Conservation (phyloP, 169 alveolate genomes). For the Plasmodium fragile region DNA sequence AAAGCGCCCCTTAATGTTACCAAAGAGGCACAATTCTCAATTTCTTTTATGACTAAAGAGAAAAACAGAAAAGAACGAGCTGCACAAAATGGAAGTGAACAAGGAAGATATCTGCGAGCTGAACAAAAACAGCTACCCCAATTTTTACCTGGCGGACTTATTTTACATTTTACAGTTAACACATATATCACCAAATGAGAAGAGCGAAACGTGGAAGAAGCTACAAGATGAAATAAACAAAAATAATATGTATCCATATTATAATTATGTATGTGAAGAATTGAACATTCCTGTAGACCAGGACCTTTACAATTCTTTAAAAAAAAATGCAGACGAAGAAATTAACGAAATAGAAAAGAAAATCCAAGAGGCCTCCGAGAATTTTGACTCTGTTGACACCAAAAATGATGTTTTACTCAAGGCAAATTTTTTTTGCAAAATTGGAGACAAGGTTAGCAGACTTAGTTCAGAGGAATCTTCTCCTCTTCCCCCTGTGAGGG, state of each 20-base stretch:
- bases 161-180: slow-evolving; percentile 56
- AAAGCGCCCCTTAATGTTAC: background rate
- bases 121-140: slow-evolving; percentile 57
- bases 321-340: slow-evolving; percentile 78
- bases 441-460: slow-evolving; percentile 84
- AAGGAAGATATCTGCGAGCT: slow-evolving; percentile 50
- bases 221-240: slow-evolving; percentile 51
- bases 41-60: background rate
- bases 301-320: slow-evolving; percentile 72
- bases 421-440: slow-evolving; percentile 89
- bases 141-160: slow-evolving; percentile 47
- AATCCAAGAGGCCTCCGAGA: slow-evolving; percentile 91
- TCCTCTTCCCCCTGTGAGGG: background rate
- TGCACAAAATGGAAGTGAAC: slow-evolving; percentile 24
- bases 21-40: background rate
- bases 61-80: background rate
- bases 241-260: slow-evolving; percentile 82
- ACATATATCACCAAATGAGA: slow-evolving; percentile 45
- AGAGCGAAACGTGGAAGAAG: slow-evolving; percentile 29
- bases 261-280: slow-evolving; percentile 78
- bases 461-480: background rate
- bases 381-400: slow-evolving; percentile 92
- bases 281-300: slow-evolving; percentile 76
- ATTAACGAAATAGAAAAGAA: slow-evolving; percentile 87
- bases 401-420: slow-evolving; percentile 93